Percentiles rank a stretch among this genome's conserved stretches.
These are phyloP conservation scores for Phialocephala sp. DNA, from an alignment of 2,329 filamentous ascomycete genomes.

Conservation along the genomic window DNA sequence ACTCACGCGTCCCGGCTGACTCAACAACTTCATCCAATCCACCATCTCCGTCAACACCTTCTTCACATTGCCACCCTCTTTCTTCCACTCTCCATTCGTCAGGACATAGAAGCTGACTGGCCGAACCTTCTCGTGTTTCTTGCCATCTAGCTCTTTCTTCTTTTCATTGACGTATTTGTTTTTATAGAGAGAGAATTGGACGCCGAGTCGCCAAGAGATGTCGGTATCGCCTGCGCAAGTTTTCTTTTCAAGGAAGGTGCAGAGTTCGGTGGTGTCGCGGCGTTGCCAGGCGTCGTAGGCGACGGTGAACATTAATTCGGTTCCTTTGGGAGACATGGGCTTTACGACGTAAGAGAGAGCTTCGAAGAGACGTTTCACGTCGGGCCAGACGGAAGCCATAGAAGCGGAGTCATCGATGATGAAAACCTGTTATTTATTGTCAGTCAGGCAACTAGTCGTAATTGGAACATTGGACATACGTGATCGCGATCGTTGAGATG, in stretches of 20 bases:
- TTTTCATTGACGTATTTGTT: conserved; percentile 24
- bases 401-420: conserved; percentile 41
- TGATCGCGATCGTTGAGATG: conserved; percentile 39
- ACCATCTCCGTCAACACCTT: conserved; percentile 2
- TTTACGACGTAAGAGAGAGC: conserved; percentile 40
- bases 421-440: conserved; percentile 36
- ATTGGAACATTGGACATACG: conserved; percentile 24
- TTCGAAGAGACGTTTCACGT: conserved; percentile 37
- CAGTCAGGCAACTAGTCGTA: not conserved
- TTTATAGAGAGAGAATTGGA: conserved; percentile 31
- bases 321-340: conserved; percentile 36
- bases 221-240: conserved; percentile 27
- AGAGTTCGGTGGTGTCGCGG: conserved; percentile 34
- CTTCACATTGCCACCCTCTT: conserved; percentile 16
- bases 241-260: conserved; percentile 27
- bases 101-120: conserved; percentile 37
- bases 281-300: conserved; percentile 35
- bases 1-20: conserved; percentile 12
- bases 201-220: conserved; percentile 31
- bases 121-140: conserved; percentile 17
- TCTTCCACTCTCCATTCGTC: conserved; percentile 32
- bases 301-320: conserved; percentile 39
- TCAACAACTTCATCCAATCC: not conserved
- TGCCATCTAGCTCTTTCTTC: conserved; percentile 16
- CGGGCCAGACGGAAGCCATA: conserved; percentile 37